Evolutionary conservation across 163 green algal species (phyloP).

Genomic region (Chlorella variabilis): DNA sequence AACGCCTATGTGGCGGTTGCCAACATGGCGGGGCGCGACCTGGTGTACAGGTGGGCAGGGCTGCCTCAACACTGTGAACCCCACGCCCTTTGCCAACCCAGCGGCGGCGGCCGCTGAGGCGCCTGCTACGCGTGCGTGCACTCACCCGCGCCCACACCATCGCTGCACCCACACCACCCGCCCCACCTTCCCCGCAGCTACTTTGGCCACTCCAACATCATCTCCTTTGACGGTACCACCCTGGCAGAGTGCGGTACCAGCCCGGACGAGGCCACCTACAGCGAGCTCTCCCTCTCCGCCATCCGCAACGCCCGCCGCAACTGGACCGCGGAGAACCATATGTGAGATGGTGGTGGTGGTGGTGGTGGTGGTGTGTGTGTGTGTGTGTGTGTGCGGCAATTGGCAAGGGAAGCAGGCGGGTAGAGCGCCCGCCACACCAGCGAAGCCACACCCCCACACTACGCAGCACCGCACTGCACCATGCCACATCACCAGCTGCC

Average conservation of each 20-base stretch:
- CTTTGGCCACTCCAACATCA: neutral
- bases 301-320: conserved; percentile 60
- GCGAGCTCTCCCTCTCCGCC: conserved; percentile 59
- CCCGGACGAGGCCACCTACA: conserved; percentile 59
- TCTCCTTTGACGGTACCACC: conserved; percentile 62
- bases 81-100: neutral
- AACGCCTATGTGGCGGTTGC: conserved; percentile 73
- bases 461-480: no score
- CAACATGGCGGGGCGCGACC: conserved; percentile 71
- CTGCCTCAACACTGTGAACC: neutral
- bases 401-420: no score
- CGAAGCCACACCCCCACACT: neutral
- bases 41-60: conserved; percentile 55
- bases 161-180: no score
- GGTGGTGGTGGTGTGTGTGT: neutral
- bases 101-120: no score
- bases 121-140: no score
- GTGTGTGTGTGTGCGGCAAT: neutral
- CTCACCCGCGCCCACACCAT: no score
- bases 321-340: conserved; percentile 74
- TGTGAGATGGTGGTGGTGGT: conserved; percentile 7
- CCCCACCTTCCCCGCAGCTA: neutral
- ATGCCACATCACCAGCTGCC: no score
- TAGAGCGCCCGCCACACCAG: neutral
- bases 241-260: conserved; percentile 60